phyloP scores from a whole-genome alignment of 306 rosid genomes.

The Boehmeria nivea region DNA sequence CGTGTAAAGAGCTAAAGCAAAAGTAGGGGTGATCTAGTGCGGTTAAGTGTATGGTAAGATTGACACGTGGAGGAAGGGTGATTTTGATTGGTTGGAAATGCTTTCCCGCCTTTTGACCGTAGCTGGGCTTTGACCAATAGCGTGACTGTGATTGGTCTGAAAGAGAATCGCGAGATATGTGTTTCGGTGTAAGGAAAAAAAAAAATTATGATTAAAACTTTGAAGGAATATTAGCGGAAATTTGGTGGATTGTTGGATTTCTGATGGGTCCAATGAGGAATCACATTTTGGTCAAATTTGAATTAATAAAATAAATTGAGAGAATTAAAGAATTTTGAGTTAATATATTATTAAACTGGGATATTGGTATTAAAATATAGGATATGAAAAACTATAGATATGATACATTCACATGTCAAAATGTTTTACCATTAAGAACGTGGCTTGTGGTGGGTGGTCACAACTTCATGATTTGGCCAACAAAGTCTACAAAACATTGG shows the following conservation, averaged over 20 bases:
- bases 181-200: background rate
- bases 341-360: no score
- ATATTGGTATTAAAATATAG: no score
- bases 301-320: no score
- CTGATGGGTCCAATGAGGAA: conserved; percentile 14
- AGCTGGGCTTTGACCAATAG: background rate
- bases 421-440: no score
- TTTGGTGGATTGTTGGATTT: conserved; percentile 10
- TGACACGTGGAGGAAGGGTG: conserved; percentile 19
- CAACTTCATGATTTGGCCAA: no score
- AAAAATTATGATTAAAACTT: background rate
- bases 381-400: no score
- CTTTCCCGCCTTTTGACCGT: background rate
- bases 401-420: no score
- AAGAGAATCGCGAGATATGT: background rate
- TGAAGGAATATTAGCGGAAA: conserved; percentile 5
- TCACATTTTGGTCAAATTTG: no score
- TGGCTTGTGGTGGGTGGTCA: no score
- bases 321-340: no score
- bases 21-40: conserved; percentile 12
- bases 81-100: background rate
- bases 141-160: background rate
- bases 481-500: background rate
- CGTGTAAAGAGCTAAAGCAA: conserved; percentile 17
- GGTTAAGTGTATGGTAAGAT: background rate